Percentiles rank a stretch among this genome's conserved stretches.
phyloP scores from a whole-genome alignment of 257 asterid genomes.

The Galeopsis tetrahit region DNA sequence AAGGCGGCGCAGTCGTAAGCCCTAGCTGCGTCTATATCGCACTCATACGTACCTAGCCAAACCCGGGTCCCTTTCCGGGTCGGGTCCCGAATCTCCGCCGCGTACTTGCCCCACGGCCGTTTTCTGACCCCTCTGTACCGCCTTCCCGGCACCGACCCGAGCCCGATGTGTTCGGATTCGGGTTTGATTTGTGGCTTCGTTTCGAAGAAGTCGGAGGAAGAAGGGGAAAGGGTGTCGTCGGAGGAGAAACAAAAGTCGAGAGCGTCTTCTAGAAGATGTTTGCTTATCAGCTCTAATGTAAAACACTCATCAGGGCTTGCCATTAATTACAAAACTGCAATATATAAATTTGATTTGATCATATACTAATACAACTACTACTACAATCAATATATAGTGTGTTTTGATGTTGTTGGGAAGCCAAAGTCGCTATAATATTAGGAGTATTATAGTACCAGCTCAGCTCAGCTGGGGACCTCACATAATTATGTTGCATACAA shows the following conservation, averaged over 20 bases:
- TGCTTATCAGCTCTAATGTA: conserved; percentile 57
- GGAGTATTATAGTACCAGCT: no score
- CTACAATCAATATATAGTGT: no score
- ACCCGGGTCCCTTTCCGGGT: conserved; percentile 71
- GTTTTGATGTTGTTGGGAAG: no score
- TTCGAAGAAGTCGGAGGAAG: conserved; percentile 32
- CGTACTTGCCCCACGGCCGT: conserved; percentile 94
- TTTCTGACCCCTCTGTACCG: conserved; percentile 78
- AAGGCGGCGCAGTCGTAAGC: conserved; percentile 90
- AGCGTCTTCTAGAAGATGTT: conserved; percentile 54
- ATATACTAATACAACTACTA: no score
- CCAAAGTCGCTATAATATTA: no score
- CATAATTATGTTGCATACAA: no score
- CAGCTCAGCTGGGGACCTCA: no score
- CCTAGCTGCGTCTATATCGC: conserved; percentile 76
- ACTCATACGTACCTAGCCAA: conserved; percentile 83
- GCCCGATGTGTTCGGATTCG: not conserved
- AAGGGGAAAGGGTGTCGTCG: no score
- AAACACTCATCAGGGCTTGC: conserved; percentile 40
- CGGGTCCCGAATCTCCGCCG: conserved; percentile 92
- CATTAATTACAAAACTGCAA: not conserved
- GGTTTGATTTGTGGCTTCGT: conserved; percentile 26
- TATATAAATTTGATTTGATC: no score
- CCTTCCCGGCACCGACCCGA: conserved; percentile 39
- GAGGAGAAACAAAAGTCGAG: not conserved